Base-by-base conservation (phyloP, 2,329 filamentous ascomycete species). In the Sporothrix euskadiensis region DNA sequence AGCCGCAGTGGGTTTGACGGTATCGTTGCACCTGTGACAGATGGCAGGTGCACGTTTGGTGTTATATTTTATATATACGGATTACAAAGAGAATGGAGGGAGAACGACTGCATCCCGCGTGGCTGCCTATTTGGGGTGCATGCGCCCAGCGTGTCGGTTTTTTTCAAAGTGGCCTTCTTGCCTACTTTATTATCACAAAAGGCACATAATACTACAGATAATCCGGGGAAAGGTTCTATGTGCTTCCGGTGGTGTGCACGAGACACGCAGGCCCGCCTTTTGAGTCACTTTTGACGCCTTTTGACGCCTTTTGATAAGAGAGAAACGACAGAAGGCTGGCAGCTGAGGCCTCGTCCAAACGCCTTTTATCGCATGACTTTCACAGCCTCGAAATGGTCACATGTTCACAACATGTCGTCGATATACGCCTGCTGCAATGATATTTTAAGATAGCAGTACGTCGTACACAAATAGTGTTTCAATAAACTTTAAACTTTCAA, bases 1-100 rank as follows among this genome's bases (percentile, higher is more conserved):
- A 72, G 71, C 71, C 71, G 71, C 32, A 22, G 71, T 68, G 61
- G 61, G 47, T 54, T 65, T n/a, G 61, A 44, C 10, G 5, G 39
- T 14, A 47, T 22, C 47, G 61, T 65, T 52, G 47, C 44, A 68
- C 41, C 47, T 52, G 44, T 49, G 65, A 49, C 61, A 35, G 57
- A 12, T 57, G 35, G 63, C 54, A 59, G 52, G 30, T 39, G 49
- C 30, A 26, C 44, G 44, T 26, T 5, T 26, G 47, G 2, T 26
- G 41, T 26, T 26, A 26, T 26, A 26, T 26, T 26, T 14, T 52
- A 49, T 69, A 35, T n/a, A n/a, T n/a, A n/a, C n/a, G n/a, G n/a
- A n/a, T n/a, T 14, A 56, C n/a, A 54, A 9, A n/a, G 47, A n/a
- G 16, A 16, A 22, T 26, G 26, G n/a, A 44, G 16, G 44, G 14